Evolutionary conservation across 192 early-diverging fungal genomes (phyloP).

Genomic region (Backusella australiensis): DNA sequence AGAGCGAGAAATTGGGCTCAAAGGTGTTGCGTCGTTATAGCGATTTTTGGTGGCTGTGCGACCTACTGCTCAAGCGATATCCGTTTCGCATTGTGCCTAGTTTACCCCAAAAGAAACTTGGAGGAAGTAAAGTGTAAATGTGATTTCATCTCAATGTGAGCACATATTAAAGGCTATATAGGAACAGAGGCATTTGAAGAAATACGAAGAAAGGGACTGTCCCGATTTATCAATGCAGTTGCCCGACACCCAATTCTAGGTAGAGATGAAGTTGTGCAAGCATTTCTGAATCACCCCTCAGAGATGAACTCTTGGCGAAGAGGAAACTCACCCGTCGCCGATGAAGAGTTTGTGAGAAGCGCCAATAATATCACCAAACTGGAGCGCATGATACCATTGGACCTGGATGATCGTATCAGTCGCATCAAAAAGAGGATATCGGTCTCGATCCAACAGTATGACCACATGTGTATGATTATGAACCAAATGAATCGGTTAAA

Average conservation of each 20-base stretch:
- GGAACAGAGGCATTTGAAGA: conserved; percentile 61
- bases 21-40: conserved; percentile 82
- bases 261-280: conserved; percentile 58
- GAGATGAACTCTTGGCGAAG: conserved; percentile 51
- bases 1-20: conserved; percentile 56
- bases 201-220: conserved; percentile 60
- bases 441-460: conserved; percentile 53
- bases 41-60: conserved; percentile 90
- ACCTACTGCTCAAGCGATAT: conserved; percentile 75
- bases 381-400: conserved; percentile 45
- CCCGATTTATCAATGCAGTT: conserved; percentile 69
- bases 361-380: conserved; percentile 24
- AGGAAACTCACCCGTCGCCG: conserved; percentile 41
- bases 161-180: conserved; percentile 26
- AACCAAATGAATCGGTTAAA: conserved; percentile 55
- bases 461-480: conserved; percentile 53
- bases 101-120: conserved; percentile 86
- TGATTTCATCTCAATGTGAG: too few species aligned
- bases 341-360: conserved; percentile 51
- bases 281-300: conserved; percentile 65
- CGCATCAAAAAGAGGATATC: conserved; percentile 43
- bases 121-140: conserved; percentile 50
- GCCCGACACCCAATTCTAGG: conserved; percentile 72
- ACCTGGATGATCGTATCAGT: conserved; percentile 49
- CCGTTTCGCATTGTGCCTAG: conserved; percentile 80